Conservation (phyloP, 345 rosid genomes). For the Arabidopsis suecica region DNA sequence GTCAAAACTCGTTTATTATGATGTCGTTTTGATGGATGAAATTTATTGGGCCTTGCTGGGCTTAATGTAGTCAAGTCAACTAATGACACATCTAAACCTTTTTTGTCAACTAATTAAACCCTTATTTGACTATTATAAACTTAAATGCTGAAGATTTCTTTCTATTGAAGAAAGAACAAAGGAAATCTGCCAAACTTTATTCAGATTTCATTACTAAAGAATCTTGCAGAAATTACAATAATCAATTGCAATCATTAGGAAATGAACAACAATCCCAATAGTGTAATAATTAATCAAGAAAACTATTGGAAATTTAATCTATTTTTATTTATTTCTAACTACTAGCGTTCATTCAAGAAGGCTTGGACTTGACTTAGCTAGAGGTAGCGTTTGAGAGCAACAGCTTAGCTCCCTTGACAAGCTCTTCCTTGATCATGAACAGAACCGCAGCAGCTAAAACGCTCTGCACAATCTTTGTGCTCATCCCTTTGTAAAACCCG, state of each 20-base stretch:
- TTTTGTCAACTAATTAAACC: constrained; percentile 24
- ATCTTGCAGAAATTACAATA: constrained; percentile 25
- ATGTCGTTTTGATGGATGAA: background rate
- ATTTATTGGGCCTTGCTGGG: constrained; percentile 25
- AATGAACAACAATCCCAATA: constrained; percentile 14
- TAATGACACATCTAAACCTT: background rate
- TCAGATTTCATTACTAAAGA: constrained; percentile 16
- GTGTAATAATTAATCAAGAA: constrained; percentile 16
- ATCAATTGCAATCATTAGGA: constrained; percentile 26
- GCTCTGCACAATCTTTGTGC: constrained; percentile 87
- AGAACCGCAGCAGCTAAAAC: constrained; percentile 91
- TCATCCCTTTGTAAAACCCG: constrained; percentile 97
- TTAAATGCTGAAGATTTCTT: background rate
- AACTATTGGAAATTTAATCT: constrained; percentile 23
- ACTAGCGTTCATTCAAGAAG: constrained; percentile 24
- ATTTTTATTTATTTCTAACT: background rate
- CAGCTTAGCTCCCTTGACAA: constrained; percentile 66
- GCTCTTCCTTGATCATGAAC: constrained; percentile 95
- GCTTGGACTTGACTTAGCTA: constrained; percentile 44
- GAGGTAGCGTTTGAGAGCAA: constrained; percentile 53
- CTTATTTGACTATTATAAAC: background rate
- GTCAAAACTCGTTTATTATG: constrained; percentile 16
- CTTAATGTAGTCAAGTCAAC: constrained; percentile 14
- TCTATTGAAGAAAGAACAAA: background rate
- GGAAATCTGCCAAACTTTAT: background rate